Evolutionary conservation across 176 grass and related monocot species (phyloP), one percentile per base, ranked within the genome.

Genomic region (Pontederia crassipes): DNA sequence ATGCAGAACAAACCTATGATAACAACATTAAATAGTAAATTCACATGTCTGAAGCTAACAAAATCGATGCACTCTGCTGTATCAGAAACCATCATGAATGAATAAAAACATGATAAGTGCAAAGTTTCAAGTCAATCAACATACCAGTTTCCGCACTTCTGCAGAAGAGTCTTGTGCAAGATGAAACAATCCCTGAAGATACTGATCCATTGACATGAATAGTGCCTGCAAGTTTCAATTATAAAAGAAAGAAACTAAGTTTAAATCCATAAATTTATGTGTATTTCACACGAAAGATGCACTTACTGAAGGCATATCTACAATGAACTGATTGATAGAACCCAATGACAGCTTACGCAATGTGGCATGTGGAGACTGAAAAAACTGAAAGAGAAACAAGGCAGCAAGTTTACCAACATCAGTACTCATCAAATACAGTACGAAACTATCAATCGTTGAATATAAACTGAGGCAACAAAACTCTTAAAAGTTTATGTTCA

Each of bases 181-280:
- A 79, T 63, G 74, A 66, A 97, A 97, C 61, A 97, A 85, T 49
- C 92, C 84, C 70, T 97, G 92, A 67, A 97, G 79, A 71, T 97
- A 97, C 68, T 85, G 87, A 72, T 97, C 87, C 87, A 91, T 91
- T 57, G 92, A 83, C 87, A 97, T 83, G 52, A 88, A 91, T 55
- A 97, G 56, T 3, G 84, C 87, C 92, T 97, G 69, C 65, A 56
- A 28, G 49, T 81, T 69, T 48, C 10, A 65, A 17, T 27, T 70
- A 16, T 68, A 72, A 58, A 14, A 59, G 57, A 46, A 16, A 57
- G 35, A 35, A 65, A 52, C 52, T 15, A 40, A 18, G 61, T 66
- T 46, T 35, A 62, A 73, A 48, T 14, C 59, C 9, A 45, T 57
- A 64, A 65, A 61, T 9, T 12, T 10, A 26, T 27, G 54, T n/a